A percentile compares a stretch with the other conserved stretches of the same genome.
Evolutionary conservation across 192 early-diverging fungal species (phyloP).

Genomic region (Coemansia sp.): DNA sequence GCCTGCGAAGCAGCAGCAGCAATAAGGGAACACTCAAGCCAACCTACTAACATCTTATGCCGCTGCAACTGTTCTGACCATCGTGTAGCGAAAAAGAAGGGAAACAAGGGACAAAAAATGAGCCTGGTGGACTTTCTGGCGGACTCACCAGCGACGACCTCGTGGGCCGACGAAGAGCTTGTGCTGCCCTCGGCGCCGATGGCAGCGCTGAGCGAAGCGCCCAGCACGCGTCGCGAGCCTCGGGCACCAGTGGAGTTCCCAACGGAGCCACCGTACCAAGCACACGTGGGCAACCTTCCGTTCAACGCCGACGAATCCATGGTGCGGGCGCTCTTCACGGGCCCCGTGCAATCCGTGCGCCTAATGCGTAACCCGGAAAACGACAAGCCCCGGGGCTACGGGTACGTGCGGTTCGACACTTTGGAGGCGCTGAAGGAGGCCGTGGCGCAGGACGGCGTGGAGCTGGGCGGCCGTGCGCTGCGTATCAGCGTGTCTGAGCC

Average conservation of each 20-base stretch:
- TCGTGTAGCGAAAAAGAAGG: slow-evolving; percentile 71
- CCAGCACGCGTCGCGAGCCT: slow-evolving; percentile 20
- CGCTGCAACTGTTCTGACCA: no score
- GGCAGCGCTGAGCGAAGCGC: slow-evolving; percentile 12
- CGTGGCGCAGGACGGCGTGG: slow-evolving; percentile 55
- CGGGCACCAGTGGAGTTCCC: slow-evolving; percentile 65
- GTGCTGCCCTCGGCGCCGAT: slow-evolving; percentile 80
- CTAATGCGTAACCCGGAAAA: slow-evolving; percentile 77
- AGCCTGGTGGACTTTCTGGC: slow-evolving; percentile 75
- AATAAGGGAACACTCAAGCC: background rate
- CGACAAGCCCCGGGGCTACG: slow-evolving; percentile 87
- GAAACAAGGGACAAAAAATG: slow-evolving; percentile 64
- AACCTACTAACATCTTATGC: background rate
- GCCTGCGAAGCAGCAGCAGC: no score
- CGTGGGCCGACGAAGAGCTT: slow-evolving; percentile 93
- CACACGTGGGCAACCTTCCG: slow-evolving; percentile 88
- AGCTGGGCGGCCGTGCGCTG: slow-evolving; percentile 65
- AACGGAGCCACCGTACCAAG: slow-evolving; percentile 83
- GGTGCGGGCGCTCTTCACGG: slow-evolving; percentile 76
- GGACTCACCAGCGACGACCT: slow-evolving; percentile 14
- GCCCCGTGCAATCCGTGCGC: slow-evolving; percentile 69
- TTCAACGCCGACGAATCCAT: slow-evolving; percentile 77
- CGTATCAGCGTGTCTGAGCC: slow-evolving; percentile 88
- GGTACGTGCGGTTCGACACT: slow-evolving; percentile 92
- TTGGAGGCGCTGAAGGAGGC: slow-evolving; percentile 79